Evolutionary conservation across 495 filamentous ascomycete species (phyloP), one percentile per base, ranked within the genome.

Genomic region (Neurospora discreta): DNA sequence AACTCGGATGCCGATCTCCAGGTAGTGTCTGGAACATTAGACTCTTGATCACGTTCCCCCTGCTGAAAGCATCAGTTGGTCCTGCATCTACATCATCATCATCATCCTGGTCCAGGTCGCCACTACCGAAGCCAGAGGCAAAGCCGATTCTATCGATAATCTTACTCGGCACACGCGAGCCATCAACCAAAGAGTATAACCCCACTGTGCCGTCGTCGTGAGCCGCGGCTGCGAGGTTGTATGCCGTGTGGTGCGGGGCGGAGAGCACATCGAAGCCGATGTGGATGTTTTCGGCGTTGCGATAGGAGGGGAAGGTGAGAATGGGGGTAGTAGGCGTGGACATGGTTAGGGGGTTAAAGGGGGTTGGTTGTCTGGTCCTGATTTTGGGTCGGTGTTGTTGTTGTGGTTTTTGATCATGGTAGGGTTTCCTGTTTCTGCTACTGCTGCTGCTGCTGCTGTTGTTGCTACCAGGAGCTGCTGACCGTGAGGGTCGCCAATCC

Each of bases 111-210:
- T 70, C 41, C 15, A 36, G 33, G 33, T 36, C 2, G 6, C 40
- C 40, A 42, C 5, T 5, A 42, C 16, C 40, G 16, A 5, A 42
- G 0, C 44, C 44, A 11, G 20, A 23, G 13, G 52, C 16, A 13
- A 60, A 65, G 13, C 52, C 52, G 13, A 65, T 65, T 15, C 52
- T 18, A 33, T 72, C 41, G 16, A 80, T 38, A 20, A 39, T 73
- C 1, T 44, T 70, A n/a, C 69, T 70, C 23, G 39, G 68, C n/a
- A 85, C 72, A 13, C 77, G 73, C 5, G 68, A 42, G 30, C 84
- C 84, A 36, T 75, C 79, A 9, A 70, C 71, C 33, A 82, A 75
- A 15, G 83, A 83, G 73, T 82, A 84, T 36, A 85, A 69, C n/a
- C 69, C 80, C 0, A 86, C 78, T 6, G 70, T 78, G 16, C 75